Conservation (phyloP, 108 stramenopile species). For the Hondaea fermentalgiana region DNA sequence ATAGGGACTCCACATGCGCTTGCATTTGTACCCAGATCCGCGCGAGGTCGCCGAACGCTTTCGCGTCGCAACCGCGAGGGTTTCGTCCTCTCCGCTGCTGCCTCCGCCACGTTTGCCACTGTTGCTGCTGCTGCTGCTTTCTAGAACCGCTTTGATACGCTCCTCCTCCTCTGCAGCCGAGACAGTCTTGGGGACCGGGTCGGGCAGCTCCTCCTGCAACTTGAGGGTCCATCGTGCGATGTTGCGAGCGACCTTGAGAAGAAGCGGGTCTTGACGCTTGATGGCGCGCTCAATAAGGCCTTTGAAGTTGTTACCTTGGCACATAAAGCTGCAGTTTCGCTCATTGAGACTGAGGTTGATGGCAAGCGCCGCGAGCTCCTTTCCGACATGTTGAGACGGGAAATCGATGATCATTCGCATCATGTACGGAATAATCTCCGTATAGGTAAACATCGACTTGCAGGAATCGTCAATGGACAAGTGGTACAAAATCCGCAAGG, state of each 20-base stretch:
- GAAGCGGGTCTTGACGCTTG: conserved; percentile 33
- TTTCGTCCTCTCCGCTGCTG: too few relatives aligned
- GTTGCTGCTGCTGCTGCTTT: not conserved
- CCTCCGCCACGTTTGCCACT: too few relatives aligned
- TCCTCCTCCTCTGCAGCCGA: not conserved
- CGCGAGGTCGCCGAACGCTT: not conserved
- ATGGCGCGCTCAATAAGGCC: conserved; percentile 39
- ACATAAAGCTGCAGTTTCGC: not conserved
- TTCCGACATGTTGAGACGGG: conserved; percentile 35
- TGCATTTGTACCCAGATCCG: conserved; percentile 28
- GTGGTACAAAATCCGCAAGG: conserved; percentile 47
- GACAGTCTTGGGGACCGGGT: not conserved
- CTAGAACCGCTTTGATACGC: not conserved
- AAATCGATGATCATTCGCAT: conserved; percentile 49
- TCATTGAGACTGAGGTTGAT: conserved; percentile 40
- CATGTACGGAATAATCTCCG: conserved; percentile 44
- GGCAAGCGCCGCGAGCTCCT: conserved; percentile 50
- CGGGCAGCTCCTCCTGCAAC: conserved; percentile 29
- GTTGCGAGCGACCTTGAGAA: conserved; percentile 48
- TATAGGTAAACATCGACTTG: conserved; percentile 49
- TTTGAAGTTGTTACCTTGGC: conserved; percentile 23
- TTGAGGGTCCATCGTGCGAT: conserved; percentile 45
- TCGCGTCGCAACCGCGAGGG: not conserved
- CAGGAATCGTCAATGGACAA: conserved; percentile 44
- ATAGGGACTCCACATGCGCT: conserved; percentile 44